Evolutionary conservation across 2,329 filamentous ascomycete genomes (phyloP).

Genomic region (Mycosphaerelloides madeirae): DNA sequence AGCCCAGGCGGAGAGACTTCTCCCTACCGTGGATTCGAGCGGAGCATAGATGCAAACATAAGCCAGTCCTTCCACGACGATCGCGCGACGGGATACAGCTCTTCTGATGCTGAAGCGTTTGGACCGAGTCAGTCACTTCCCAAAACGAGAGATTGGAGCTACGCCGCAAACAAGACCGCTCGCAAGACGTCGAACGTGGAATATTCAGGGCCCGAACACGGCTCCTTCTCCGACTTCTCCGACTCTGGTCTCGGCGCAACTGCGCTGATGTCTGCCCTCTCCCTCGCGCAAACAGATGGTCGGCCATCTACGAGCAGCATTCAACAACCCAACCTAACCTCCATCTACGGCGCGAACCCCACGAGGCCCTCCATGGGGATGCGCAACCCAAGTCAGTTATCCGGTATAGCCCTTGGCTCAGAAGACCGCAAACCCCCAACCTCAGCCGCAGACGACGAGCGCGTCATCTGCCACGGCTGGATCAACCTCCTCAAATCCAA

Average conservation of each 20-base stretch:
- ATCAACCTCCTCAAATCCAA: slow-evolving; percentile 79
- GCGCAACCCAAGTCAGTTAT: slow-evolving; percentile 60
- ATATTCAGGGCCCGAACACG: slow-evolving; percentile 62
- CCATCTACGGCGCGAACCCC: slow-evolving; percentile 31
- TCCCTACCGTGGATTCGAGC: slow-evolving; percentile 40
- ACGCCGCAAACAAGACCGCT: slow-evolving; percentile 33
- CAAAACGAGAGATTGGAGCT: slow-evolving; percentile 24
- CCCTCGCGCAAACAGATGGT: slow-evolving; percentile 26
- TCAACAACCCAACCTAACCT: slow-evolving; percentile 28
- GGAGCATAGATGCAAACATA: slow-evolving; percentile 26
- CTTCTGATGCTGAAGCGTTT: slow-evolving; percentile 41
- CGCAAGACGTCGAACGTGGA: slow-evolving; percentile 57
- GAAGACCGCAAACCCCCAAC: slow-evolving; percentile 10
- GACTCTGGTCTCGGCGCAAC: slow-evolving; percentile 27
- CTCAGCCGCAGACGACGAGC: slow-evolving; percentile 60
- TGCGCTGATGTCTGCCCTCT: slow-evolving; percentile 32
- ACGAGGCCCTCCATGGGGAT: slow-evolving; percentile 22
- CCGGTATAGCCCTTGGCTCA: slow-evolving; percentile 46
- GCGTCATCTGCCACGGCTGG: slow-evolving; percentile 91
- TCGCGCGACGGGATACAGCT: slow-evolving; percentile 37
- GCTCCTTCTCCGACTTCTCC: slow-evolving; percentile 82
- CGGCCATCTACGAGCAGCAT: slow-evolving; percentile 32
- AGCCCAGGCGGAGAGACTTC: slow-evolving; percentile 57
- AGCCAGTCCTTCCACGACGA: slow-evolving; percentile 19
- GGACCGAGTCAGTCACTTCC: slow-evolving; percentile 18